These are phyloP conservation scores for Casuarina glauca DNA, from an alignment of 306 rosid species.

Conservation along the genomic window DNA sequence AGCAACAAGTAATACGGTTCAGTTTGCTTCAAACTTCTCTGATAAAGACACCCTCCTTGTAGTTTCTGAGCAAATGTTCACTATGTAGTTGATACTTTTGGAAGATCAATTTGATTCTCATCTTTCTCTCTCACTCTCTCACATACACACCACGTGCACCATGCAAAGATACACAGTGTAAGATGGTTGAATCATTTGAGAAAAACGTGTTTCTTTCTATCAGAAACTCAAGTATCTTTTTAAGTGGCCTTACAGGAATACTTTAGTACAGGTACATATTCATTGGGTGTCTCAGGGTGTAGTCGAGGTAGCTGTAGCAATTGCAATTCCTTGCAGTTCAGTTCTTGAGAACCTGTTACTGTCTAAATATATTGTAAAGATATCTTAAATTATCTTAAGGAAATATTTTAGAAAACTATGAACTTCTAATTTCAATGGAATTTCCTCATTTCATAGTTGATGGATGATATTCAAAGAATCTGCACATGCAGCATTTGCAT, in stretches of 20 bases:
- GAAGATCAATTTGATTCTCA: conserved; percentile 6
- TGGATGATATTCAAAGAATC: neutral
- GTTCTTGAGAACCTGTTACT: neutral
- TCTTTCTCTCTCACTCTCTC: neutral
- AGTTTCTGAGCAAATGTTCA: neutral
- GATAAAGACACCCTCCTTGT: neutral
- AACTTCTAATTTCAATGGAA: neutral
- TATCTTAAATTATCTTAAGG: neutral
- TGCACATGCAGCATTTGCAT: neutral
- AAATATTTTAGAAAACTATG: neutral
- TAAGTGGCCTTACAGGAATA: neutral
- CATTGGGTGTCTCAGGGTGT: neutral
- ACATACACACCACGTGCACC: neutral
- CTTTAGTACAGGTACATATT: neutral
- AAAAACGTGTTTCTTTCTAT: neutral
- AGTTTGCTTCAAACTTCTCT: neutral
- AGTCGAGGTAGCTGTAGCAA: neutral
- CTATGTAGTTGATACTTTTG: conserved; percentile 14
- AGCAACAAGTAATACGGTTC: neutral
- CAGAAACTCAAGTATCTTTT: neutral
- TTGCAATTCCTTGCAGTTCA: neutral
- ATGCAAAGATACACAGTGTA: neutral
- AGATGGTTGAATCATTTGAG: neutral
- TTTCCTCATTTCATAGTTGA: neutral
- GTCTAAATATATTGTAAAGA: too few species aligned